Percentiles rank a stretch among this genome's conserved stretches.
phyloP scores from a whole-genome alignment of 257 asterid species.

The Gardenia jasminoides region DNA sequence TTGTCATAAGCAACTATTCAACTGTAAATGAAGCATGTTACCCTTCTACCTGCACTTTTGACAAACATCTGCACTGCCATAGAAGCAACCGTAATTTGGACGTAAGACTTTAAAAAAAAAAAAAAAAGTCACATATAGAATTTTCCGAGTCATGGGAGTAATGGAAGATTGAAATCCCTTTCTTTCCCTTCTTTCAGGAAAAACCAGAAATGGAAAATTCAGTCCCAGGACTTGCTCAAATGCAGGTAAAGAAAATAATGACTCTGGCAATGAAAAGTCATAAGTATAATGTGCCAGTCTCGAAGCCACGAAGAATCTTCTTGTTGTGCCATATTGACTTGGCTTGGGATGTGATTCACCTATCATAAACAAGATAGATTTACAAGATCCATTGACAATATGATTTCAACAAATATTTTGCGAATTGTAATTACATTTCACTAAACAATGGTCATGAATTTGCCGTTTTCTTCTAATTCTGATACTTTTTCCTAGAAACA shows the following conservation, averaged over 20 bases:
- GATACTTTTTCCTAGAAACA: background rate
- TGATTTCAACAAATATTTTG: background rate
- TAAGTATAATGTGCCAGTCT: background rate
- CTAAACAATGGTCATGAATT: background rate
- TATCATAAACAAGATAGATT: background rate
- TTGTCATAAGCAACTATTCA: background rate
- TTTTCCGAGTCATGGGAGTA: background rate
- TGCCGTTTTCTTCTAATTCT: background rate
- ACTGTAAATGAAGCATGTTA: constrained; percentile 3
- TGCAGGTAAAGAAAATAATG: background rate
- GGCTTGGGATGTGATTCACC: background rate
- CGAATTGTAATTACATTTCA: background rate
- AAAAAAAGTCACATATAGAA: background rate
- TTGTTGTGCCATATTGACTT: background rate
- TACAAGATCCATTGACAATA: background rate
- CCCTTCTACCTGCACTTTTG: constrained; percentile 2
- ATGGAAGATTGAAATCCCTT: background rate
- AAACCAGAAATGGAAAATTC: background rate
- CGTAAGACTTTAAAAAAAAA: background rate
- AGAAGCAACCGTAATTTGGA: background rate
- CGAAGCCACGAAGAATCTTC: background rate
- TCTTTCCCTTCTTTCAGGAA: background rate
- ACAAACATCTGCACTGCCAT: background rate
- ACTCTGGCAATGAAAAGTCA: background rate
- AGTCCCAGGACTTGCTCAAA: background rate